A percentile compares a stretch with the other conserved stretches of the same genome.
These are phyloP conservation scores for Stylonectria norvegica DNA, from an alignment of 2,329 filamentous ascomycete genomes.

Conservation along the genomic window DNA sequence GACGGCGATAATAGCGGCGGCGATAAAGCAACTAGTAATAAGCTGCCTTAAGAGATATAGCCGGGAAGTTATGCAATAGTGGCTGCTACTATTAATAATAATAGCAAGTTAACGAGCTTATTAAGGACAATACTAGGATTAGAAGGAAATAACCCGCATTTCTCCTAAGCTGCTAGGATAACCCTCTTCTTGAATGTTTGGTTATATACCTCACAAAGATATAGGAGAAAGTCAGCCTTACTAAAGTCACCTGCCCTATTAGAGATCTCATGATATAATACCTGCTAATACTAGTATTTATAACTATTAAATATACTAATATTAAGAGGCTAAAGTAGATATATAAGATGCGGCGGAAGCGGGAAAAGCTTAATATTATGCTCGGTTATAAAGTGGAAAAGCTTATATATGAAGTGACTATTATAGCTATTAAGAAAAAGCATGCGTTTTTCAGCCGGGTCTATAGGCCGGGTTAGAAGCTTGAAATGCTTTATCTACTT, in stretches of 20 bases:
- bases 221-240: conserved; percentile 1
- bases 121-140: neutral
- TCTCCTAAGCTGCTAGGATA: neutral
- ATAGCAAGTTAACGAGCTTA: conserved; percentile 1
- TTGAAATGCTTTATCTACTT: conserved; percentile 3
- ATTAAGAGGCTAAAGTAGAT: conserved; percentile 1
- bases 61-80: neutral
- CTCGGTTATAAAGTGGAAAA: neutral
- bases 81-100: neutral
- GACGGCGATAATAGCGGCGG: neutral
- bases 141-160: neutral
- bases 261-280: conserved; percentile 4
- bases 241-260: conserved; percentile 1
- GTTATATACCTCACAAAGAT: neutral
- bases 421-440: conserved; percentile 1
- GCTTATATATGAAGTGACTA: neutral
- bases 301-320: conserved; percentile 4
- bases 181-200: conserved; percentile 2
- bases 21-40: neutral
- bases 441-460: neutral
- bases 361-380: conserved; percentile 5
- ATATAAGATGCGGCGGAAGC: conserved; percentile 1
- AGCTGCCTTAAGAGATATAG: neutral
- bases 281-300: conserved; percentile 4
- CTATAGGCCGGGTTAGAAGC: conserved; percentile 2